Conservation (phyloP, 2,329 filamentous ascomycete species). For the Xylaria sp. region DNA sequence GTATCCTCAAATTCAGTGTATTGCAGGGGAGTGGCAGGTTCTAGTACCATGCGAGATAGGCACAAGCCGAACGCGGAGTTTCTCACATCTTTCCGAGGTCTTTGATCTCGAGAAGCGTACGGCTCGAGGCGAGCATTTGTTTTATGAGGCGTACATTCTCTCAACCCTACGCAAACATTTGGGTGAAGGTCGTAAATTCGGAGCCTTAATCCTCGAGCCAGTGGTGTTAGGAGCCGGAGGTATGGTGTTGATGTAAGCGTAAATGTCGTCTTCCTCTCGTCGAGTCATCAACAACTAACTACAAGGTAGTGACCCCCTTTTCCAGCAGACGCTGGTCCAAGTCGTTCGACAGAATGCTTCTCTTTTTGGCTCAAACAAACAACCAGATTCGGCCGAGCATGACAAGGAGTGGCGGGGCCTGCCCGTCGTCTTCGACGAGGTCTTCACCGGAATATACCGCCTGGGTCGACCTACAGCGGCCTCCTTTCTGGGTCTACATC, state of each 20-base stretch:
- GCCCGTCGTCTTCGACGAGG: conserved; percentile 83
- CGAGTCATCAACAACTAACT: conserved; percentile 18
- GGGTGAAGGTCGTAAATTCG: conserved; percentile 68
- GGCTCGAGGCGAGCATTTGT: conserved; percentile 49
- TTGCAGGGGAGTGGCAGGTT: conserved; percentile 69
- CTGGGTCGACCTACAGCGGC: conserved; percentile 74
- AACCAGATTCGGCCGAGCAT: conserved; percentile 4
- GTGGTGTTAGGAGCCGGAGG: conserved; percentile 81
- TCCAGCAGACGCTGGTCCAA: conserved; percentile 73
- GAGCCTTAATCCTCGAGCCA: conserved; percentile 80
- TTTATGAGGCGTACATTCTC: conserved; percentile 66
- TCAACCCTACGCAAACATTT: conserved; percentile 57
- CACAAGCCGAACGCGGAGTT: conserved; percentile 47
- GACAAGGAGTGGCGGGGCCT: conserved; percentile 69
- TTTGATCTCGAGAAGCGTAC: conserved; percentile 63
- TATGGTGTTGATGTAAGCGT: conserved; percentile 76
- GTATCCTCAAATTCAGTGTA: conserved; percentile 73
- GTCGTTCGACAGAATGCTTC: conserved; percentile 65
- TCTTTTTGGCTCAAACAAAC: conserved; percentile 52
- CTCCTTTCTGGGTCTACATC: conserved; percentile 69
- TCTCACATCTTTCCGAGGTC: conserved; percentile 58
- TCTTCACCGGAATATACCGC: conserved; percentile 85
- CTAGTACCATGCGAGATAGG: conserved; percentile 58
- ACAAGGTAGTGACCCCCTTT: conserved; percentile 71
- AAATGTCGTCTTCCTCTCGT: neutral